phyloP scores from a whole-genome alignment of 441 rosid genomes.

The Aleurites moluccanus region DNA sequence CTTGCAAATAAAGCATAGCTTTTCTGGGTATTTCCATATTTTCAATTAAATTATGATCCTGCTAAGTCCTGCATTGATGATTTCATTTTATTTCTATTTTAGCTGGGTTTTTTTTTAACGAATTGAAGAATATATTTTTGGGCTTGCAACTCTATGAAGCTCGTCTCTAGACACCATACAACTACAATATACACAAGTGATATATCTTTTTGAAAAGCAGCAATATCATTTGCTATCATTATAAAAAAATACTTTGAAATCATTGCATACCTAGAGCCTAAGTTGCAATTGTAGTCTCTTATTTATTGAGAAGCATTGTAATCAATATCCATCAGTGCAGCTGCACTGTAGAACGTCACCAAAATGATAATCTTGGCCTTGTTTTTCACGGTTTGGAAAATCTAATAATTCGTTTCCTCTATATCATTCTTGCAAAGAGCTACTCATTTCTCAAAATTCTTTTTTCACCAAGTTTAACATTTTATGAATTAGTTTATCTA shows the following conservation, averaged over 20 bases:
- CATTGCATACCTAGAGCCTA: neutral
- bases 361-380: slow-evolving; percentile 1
- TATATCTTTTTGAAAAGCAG: neutral
- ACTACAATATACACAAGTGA: neutral
- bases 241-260: neutral
- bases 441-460: slow-evolving; percentile 8
- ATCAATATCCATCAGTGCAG: neutral
- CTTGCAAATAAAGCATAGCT: neutral
- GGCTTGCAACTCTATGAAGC: neutral
- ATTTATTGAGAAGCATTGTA: neutral
- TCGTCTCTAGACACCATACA: neutral
- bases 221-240: neutral
- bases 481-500: neutral
- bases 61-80: neutral
- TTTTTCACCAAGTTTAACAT: neutral
- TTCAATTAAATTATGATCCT: neutral
- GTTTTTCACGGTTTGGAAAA: neutral
- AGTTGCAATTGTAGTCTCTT: neutral
- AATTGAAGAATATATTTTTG: neutral
- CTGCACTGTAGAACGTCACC: neutral
- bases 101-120: no score
- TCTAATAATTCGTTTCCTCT: neutral
- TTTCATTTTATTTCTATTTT: neutral
- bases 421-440: slow-evolving; percentile 3
- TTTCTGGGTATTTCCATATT: neutral